phyloP scores from a whole-genome alignment of 805 yeast species.

The Wickerhamomyces mucosus region DNA sequence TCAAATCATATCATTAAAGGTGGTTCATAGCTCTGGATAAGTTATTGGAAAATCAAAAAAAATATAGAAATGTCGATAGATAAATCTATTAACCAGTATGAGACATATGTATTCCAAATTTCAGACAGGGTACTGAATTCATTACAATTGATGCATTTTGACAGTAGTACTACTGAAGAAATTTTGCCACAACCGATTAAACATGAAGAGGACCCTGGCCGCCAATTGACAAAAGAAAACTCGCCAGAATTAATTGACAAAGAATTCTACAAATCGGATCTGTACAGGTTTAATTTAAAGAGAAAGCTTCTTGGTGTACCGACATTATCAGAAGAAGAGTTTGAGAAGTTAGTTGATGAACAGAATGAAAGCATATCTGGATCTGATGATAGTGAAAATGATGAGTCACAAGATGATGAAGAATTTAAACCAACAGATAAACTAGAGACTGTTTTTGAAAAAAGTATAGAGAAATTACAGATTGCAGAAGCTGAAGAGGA shows the following conservation, averaged over 20 bases:
- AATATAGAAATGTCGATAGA: too few species aligned
- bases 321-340: slow-evolving; percentile 45
- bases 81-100: slow-evolving; percentile 20
- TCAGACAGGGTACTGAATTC: slow-evolving; percentile 31
- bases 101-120: slow-evolving; percentile 42
- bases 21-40: too few species aligned
- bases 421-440: slow-evolving; percentile 13
- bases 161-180: slow-evolving; percentile 34
- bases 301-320: slow-evolving; percentile 36
- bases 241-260: slow-evolving; percentile 15
- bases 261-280: slow-evolving; percentile 48
- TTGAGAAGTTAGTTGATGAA: slow-evolving; percentile 42
- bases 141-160: slow-evolving; percentile 46
- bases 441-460: slow-evolving; percentile 15
- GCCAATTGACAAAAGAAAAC: slow-evolving; percentile 2
- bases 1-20: too few species aligned
- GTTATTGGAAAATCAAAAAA: too few species aligned
- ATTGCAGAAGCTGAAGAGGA: slow-evolving; percentile 19
- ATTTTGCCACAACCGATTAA: slow-evolving; percentile 12
- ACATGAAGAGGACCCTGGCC: slow-evolving; percentile 2
- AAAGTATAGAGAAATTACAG: slow-evolving; percentile 13
- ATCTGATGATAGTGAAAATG: slow-evolving; percentile 28
- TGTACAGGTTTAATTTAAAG: slow-evolving; percentile 50
- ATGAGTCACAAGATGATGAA: slow-evolving; percentile 14
- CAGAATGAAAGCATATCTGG: slow-evolving; percentile 52